Evolutionary conservation across 2,329 filamentous ascomycete species (phyloP), one percentile per base, ranked within the genome.

Genomic region (Neonectria neomacrospora): DNA sequence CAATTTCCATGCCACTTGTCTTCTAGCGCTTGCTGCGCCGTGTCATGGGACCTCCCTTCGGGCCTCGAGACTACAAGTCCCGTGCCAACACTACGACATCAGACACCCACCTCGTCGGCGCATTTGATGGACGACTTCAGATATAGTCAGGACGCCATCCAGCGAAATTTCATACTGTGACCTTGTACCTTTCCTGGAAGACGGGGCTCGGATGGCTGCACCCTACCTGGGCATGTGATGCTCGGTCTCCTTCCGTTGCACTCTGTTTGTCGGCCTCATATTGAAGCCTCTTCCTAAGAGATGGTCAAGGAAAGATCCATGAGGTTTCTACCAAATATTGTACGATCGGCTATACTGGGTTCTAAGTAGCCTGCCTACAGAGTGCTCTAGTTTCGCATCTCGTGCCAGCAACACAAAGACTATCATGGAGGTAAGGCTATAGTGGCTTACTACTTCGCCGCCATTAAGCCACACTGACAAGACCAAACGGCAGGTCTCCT

Each of bases 61-160:
- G n/a, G 67, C 51, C 28, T n/a, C 34, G 14, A n/a, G 34, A 47
- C 47, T 10, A 34, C 54, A 9, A 37, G 58, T 64, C 67, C 53
- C 67, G 67, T 69, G 67, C 67, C 58, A 63, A 54, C 28, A 47
- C n/a, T 37, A 44, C 8, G 51, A 54, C 48, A 6, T 47, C 32
- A 56, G 65, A 62, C 58, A 63, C 54, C 37, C 42, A 8, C 30
- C 7, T 3, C 7, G 2, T 14, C 39, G 44, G 23, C 2, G 18
- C 26, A 32, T 28, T 50, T 50, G 23, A 48, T 50, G 30, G 28
- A 9, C 10, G 20, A 32, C n/a, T 32, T 18, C 26, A 48, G 16
- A 48, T 18, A 30, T 18, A 30, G 16, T n/a, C 26, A 48, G 6
- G 34, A 37, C 5, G 34, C 28, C 16, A 30, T 30, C 8, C 18